A percentile compares a stretch with the other conserved stretches of the same genome.
Evolutionary conservation across 805 yeast species (phyloP).

Genomic region (Ogataea glucozyma): DNA sequence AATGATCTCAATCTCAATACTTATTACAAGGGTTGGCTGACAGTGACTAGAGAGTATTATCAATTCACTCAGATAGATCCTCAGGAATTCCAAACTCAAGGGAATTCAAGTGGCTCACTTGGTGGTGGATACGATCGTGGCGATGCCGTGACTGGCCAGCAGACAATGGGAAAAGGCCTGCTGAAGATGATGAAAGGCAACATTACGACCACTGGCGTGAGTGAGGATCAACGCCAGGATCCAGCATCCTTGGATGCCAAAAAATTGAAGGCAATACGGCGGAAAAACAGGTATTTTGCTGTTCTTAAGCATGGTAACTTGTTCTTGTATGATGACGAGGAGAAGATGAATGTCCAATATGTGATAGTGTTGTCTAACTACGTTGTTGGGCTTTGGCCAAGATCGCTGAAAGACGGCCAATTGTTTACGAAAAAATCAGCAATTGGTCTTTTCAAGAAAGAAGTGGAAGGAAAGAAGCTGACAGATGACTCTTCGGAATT

Average conservation of each 20-base stretch:
- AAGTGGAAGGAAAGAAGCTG: conserved; percentile 1
- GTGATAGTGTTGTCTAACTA: conserved; percentile 75
- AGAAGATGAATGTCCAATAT: conserved; percentile 64
- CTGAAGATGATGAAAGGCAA: conserved; percentile 25
- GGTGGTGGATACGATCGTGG: conserved; percentile 4
- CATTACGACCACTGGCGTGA: conserved; percentile 4
- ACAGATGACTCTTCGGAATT: conserved; percentile 5
- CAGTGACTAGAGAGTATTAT: conserved; percentile 79
- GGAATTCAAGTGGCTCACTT: conserved; percentile 12
- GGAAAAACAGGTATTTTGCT: conserved; percentile 65
- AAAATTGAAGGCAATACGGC: conserved; percentile 40
- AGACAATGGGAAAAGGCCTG: conserved; percentile 11
- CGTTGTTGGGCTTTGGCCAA: conserved; percentile 84
- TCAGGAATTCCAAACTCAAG: conserved; percentile 23
- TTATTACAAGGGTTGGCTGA: conserved; percentile 72
- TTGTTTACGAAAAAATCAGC: conserved; percentile 80
- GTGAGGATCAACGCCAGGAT: conserved; percentile 21
- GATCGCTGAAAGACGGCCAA: conserved; percentile 68
- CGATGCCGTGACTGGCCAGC: conserved; percentile 9
- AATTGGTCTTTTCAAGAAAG: conserved; percentile 64
- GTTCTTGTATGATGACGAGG: conserved; percentile 76
- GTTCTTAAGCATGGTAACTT: conserved; percentile 84
- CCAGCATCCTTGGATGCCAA: conserved; percentile 37
- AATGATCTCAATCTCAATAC: conserved; percentile 63
- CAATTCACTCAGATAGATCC: conserved; percentile 45